Base-by-base conservation (phyloP, 2,329 filamentous ascomycete species). In the Ophiostoma piceae region DNA sequence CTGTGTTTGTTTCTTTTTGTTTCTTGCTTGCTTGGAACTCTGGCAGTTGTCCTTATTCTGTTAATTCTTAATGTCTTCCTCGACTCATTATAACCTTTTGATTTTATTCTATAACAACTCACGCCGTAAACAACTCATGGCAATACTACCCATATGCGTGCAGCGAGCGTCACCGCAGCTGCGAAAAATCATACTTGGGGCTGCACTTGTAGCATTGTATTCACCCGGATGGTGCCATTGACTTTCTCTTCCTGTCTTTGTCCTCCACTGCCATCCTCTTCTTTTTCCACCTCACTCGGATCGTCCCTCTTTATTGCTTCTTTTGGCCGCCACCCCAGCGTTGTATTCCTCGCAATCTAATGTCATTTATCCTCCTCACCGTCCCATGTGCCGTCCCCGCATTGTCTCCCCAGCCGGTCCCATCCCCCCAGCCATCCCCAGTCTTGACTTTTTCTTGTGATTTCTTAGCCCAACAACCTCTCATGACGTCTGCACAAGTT, bases 321-420 rank as follows among this genome's bases (percentile, higher is more conserved):
- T 57, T 57, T 57, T 14, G 9, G 51, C 26, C 51, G 51, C 51
- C 51, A 26, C 51, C 22, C 22, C 11, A 57, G 51, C 51, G 22
- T 57, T 57, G 51, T 57, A 22, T 57, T 57, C 43, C 43, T 57
- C 22, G 22, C 51, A 57, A 12, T 26, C 51, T 26, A 57, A 57
- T 57, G 51, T 26, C n/a, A 57, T 57, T 57, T 57, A 57, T 57
- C 51, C 51, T 57, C 16, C 51, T 57, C 51, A 26, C 11, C 51
- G 22, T 57, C 51, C 51, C 22, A 57, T 57, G 51, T 57, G 51
- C 51, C 51, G 51, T 57, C 51, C 51, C 51, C 51, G 51, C 51
- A 57, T 57, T 57, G 51, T 29, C 22, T 57, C 22, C 51, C 43
- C 43, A 47, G 39, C 1, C 39, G 39, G 39, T 14, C 39, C 39